Percentiles rank a stretch among this genome's conserved stretches.
Conservation (phyloP, 108 stramenopile species). For the Stephanodiscus triporus region DNA sequence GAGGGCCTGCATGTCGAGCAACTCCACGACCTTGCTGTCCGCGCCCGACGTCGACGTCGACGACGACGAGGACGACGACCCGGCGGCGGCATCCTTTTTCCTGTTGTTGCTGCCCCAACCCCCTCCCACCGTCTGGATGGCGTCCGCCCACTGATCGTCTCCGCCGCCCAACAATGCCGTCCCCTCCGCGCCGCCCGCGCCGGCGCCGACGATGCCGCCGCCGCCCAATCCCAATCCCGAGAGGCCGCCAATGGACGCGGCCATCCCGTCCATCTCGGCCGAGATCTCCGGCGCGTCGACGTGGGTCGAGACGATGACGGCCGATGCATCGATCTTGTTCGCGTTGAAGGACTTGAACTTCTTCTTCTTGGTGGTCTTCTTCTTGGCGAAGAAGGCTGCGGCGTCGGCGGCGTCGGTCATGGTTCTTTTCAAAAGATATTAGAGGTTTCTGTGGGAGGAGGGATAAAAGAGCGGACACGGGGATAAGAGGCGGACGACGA, state of each 20-base stretch:
- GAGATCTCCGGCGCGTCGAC: constrained; percentile 84
- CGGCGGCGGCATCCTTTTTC: constrained; percentile 24
- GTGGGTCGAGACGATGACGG: constrained; percentile 59
- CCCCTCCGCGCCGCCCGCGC: constrained; percentile 45
- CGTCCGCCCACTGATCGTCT: constrained; percentile 74
- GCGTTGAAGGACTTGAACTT: constrained; percentile 90
- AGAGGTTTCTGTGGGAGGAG: background rate
- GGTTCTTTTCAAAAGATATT: too few species aligned
- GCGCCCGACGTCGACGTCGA: constrained; percentile 19
- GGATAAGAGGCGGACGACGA: background rate
- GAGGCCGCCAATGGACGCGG: constrained; percentile 21
- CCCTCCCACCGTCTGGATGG: constrained; percentile 26
- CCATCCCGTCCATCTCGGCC: constrained; percentile 37
- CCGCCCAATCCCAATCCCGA: background rate
- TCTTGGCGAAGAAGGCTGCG: constrained; percentile 76
- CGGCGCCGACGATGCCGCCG: constrained; percentile 56
- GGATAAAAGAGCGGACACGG: background rate
- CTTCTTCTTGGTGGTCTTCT: constrained; percentile 85
- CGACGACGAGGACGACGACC: constrained; percentile 7
- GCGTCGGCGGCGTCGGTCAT: constrained; percentile 77
- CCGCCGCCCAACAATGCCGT: constrained; percentile 20
- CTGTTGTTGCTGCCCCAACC: constrained; percentile 48
- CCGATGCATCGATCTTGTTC: constrained; percentile 81
- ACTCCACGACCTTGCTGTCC: constrained; percentile 58
- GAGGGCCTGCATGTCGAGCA: constrained; percentile 80